Evolutionary conservation across 2,329 filamentous ascomycete species (phyloP), one percentile per base, ranked within the genome.

Genomic region (Trematosphaeria pertusa): DNA sequence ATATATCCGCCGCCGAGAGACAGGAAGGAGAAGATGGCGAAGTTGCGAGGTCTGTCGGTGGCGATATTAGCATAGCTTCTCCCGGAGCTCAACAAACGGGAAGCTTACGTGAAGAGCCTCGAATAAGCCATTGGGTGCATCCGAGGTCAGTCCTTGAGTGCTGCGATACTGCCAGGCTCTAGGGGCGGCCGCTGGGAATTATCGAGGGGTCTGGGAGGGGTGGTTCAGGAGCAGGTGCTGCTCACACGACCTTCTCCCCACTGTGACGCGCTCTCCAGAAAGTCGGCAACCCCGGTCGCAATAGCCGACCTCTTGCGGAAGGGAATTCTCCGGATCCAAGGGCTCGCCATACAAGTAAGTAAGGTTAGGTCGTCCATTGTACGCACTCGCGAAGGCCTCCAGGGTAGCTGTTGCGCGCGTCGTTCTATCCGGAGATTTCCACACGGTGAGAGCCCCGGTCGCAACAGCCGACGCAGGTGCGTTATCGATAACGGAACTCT

Each of bases 1-100:
- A 70, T 44, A 42, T 67, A 71, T 5, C 66, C 63, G 35, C 65
- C 61, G 17, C 64, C 61, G 12, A 73, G 53, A 5, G 68, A 64
- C 14, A 65, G 20, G 8, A 67, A 33, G 21, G 67, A 66, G 32
- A 72, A 43, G 32, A 70, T 38, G 5, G 64, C 48, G 46, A 72
- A 34, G 33, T 60, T 69, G 42, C 68, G 70, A 35, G 65, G 54
- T 35, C 70, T 73, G 52, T 21, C 7, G 18, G 12, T 22, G 20
- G 26, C 12, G 17, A 26, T 17, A 31, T 65, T 45, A 67, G 61
- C 40, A 28, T 42, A 47, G 30, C 30, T 52, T 39, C 42, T 36
- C n/a, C 17, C 30, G 19, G 24, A 45, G 47, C 37, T 31, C n/a
- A 19, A 18, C 5, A 36, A 26, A 24, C 22, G 7, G 19, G 19